Conservation (phyloP, 2,329 filamentous ascomycete species). For the Penicillium hordei region DNA sequence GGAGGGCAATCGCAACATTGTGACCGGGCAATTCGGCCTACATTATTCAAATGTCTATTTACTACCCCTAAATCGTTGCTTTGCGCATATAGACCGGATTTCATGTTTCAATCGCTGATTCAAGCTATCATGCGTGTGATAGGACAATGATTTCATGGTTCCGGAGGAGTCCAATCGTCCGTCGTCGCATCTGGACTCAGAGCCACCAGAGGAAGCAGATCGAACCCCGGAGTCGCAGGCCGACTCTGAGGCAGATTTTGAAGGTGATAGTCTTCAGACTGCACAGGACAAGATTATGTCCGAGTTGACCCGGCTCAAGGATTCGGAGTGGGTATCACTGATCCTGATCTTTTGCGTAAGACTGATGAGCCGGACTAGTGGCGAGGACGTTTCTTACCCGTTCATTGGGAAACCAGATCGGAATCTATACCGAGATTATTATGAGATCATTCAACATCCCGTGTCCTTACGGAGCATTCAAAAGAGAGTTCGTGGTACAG, state of each 20-base stretch:
- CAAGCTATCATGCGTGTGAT: not conserved
- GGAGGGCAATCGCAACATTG: not conserved
- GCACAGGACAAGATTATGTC: constrained; percentile 83
- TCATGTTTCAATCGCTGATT: not conserved
- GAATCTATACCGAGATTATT: constrained; percentile 74
- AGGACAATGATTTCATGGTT: constrained; percentile 21
- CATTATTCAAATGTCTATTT: not conserved
- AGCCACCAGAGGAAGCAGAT: constrained; percentile 27
- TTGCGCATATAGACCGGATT: not conserved
- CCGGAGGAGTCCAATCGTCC: constrained; percentile 24
- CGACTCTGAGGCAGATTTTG: constrained; percentile 61
- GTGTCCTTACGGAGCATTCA: constrained; percentile 75
- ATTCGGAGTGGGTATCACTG: constrained; percentile 43
- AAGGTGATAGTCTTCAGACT: constrained; percentile 74
- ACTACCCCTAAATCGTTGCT: not conserved
- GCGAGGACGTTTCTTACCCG: constrained; percentile 68
- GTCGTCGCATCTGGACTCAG: constrained; percentile 23
- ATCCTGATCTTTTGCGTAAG: not conserved
- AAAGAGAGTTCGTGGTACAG: constrained; percentile 72
- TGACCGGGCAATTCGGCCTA: not conserved
- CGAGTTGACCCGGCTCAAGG: constrained; percentile 52
- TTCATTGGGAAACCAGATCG: constrained; percentile 78
- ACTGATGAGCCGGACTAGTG: constrained; percentile 41
- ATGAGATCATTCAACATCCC: constrained; percentile 76
- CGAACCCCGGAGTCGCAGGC: constrained; percentile 30